Conservation (phyloP, 257 asterid species). For the Ilex asprella region DNA sequence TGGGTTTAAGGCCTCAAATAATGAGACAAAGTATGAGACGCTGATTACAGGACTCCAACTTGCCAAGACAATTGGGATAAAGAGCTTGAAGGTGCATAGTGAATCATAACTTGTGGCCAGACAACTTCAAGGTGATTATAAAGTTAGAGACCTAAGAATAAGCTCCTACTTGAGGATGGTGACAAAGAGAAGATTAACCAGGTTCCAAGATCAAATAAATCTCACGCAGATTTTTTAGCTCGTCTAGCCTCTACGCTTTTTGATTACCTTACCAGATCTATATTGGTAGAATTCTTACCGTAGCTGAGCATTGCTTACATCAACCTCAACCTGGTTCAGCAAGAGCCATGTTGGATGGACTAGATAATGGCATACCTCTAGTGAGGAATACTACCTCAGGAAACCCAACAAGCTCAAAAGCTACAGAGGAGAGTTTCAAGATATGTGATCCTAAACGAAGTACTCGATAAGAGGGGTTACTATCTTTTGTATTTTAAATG, state of each 20-base stretch:
- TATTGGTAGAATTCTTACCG: background rate
- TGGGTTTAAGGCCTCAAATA: too few relatives aligned
- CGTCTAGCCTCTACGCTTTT: background rate
- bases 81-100: too few relatives aligned
- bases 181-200: too few relatives aligned
- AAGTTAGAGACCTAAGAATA: background rate
- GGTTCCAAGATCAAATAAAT: background rate
- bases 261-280: background rate
- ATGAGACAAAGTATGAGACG: background rate
- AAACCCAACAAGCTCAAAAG: too few relatives aligned
- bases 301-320: background rate
- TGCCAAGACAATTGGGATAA: background rate
- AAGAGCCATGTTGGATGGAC: too few relatives aligned
- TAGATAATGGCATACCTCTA: background rate
- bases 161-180: background rate
- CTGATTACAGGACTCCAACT: background rate
- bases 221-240: background rate
- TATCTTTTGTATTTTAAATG: too few relatives aligned
- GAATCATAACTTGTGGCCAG: too few relatives aligned
- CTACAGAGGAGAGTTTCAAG: too few relatives aligned
- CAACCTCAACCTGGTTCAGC: background rate
- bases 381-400: too few relatives aligned
- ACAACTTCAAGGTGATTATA: too few relatives aligned
- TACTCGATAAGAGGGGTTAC: too few relatives aligned
- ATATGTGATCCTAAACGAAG: too few relatives aligned